phyloP scores from a whole-genome alignment of 2,329 filamentous ascomycete species.

The Aspergillus terreus region DNA sequence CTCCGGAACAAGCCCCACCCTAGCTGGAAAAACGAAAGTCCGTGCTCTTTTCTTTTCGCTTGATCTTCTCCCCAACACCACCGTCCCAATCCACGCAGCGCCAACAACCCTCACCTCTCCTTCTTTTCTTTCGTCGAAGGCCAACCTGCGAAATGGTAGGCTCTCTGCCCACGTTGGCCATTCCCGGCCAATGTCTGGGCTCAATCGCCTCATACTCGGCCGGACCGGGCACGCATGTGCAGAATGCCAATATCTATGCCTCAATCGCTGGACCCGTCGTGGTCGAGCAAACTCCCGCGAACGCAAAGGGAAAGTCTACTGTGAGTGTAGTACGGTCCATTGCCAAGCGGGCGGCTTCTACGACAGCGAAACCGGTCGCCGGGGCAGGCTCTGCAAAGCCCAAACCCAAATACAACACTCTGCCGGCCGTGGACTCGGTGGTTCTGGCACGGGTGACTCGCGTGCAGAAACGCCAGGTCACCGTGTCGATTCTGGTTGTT shows the following conservation, averaged over 20 bases:
- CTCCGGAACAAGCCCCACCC: neutral
- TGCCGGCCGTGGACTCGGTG: conserved; percentile 75
- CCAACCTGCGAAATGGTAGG: conserved; percentile 22
- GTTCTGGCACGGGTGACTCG: conserved; percentile 84
- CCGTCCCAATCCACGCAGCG: neutral
- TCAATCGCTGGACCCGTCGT: conserved; percentile 74
- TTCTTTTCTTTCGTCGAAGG: neutral
- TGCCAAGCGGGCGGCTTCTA: conserved; percentile 1
- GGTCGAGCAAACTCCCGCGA: conserved; percentile 45
- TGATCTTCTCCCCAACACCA: neutral
- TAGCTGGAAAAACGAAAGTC: neutral
- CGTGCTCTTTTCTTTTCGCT: neutral
- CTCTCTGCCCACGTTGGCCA: conserved; percentile 51
- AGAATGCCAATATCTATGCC: conserved; percentile 70
- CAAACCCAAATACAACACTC: conserved; percentile 61
- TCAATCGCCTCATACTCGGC: conserved; percentile 62
- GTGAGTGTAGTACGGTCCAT: conserved; percentile 32
- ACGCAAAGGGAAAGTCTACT: conserved; percentile 34
- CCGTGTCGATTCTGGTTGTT: conserved; percentile 80
- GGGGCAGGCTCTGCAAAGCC: conserved; percentile 8
- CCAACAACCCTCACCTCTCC: neutral
- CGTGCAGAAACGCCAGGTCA: conserved; percentile 79
- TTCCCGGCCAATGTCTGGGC: conserved; percentile 81
- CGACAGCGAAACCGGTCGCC: neutral
- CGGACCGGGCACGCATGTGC: conserved; percentile 80